Evolutionary conservation across 1,284 basidiomycete genomes (phyloP).

Genomic region (Heliocybe sulcata): DNA sequence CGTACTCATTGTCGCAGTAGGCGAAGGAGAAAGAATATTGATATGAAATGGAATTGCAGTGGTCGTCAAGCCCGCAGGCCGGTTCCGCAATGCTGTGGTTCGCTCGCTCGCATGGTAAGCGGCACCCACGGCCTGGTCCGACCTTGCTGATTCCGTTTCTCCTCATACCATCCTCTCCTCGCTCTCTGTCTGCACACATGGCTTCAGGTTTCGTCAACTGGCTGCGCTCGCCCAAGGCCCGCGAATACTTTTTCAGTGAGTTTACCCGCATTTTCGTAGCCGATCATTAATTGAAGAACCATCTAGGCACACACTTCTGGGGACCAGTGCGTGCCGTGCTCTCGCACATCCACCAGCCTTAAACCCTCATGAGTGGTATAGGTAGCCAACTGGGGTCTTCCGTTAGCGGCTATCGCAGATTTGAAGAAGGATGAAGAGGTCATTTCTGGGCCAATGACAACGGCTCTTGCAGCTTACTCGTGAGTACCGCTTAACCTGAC

Average conservation of each 20-base stretch:
- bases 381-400: constrained; percentile 97
- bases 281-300: constrained; percentile 1
- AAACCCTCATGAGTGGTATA: constrained; percentile 23
- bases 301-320: constrained; percentile 90
- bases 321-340: constrained; percentile 66
- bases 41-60: background rate
- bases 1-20: background rate
- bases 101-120: background rate
- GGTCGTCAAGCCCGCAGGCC: background rate
- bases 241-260: constrained; percentile 93
- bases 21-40: background rate
- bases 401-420: constrained; percentile 86
- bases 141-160: background rate
- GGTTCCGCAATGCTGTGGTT: background rate
- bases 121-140: background rate
- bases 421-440: constrained; percentile 89
- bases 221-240: constrained; percentile 82
- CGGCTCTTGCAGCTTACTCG: constrained; percentile 87
- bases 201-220: constrained; percentile 79
- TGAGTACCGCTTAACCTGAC: constrained; percentile 37
- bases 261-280: constrained; percentile 11
- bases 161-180: constrained; percentile 7
- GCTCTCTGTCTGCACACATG: constrained; percentile 36
- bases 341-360: background rate
- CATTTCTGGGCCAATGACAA: constrained; percentile 94